Evolutionary conservation across 78 protist species (phyloP).

Genomic region (Dictyostelium intermedium): DNA sequence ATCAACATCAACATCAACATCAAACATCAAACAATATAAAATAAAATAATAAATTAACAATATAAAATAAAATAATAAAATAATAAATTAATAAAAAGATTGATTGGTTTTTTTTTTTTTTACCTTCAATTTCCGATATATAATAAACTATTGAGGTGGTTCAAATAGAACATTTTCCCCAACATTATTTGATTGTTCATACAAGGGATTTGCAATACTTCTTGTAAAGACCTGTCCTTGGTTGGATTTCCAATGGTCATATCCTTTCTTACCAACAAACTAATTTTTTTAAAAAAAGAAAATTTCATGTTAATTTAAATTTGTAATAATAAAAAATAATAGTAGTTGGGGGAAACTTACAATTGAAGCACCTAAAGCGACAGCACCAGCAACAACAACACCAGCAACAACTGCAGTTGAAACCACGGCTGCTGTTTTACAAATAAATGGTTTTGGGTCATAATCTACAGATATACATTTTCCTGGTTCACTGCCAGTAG

Average conservation of each 20-base stretch:
- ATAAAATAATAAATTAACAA: too few relatives aligned
- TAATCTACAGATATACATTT: neutral
- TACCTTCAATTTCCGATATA: too few relatives aligned
- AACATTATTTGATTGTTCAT: neutral
- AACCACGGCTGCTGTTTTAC: conserved; percentile 1
- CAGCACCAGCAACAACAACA: conserved; percentile 27
- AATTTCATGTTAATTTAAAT: too few relatives aligned
- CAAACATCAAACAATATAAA: too few relatives aligned
- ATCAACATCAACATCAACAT: too few relatives aligned
- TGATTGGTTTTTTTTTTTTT: too few relatives aligned
- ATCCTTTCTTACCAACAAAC: conserved; percentile 43
- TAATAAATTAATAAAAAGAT: too few relatives aligned
- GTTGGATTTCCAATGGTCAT: conserved; percentile 21
- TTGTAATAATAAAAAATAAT: too few relatives aligned
- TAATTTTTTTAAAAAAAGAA: too few relatives aligned
- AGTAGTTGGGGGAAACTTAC: too few relatives aligned
- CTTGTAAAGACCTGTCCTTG: neutral
- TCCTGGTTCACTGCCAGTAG: neutral
- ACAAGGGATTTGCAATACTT: conserved; percentile 14
- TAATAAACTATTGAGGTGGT: neutral
- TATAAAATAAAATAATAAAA: too few relatives aligned
- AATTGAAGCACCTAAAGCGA: conserved; percentile 6
- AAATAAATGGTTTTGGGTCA: conserved; percentile 29
- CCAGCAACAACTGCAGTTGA: conserved; percentile 28
- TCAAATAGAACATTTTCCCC: conserved; percentile 15